These are phyloP conservation scores for Jasminum sambac DNA, from an alignment of 257 asterid species.

Conservation along the genomic window DNA sequence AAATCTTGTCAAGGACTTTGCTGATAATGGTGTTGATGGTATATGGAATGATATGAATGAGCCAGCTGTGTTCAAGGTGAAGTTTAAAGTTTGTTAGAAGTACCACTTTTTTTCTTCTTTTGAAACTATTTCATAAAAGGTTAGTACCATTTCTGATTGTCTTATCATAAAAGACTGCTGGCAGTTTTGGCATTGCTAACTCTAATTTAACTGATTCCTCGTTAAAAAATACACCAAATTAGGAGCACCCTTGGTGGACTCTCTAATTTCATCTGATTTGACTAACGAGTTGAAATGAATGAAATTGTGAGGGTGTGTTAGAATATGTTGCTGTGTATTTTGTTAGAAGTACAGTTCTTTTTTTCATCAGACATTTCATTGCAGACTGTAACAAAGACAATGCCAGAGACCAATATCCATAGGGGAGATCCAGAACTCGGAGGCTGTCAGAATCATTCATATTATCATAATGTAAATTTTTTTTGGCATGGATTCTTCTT, in stretches of 20 bases:
- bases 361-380: conserved; percentile 26
- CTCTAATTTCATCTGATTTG: too few species aligned
- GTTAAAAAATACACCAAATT: too few species aligned
- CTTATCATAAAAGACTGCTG: too few species aligned
- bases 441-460: conserved; percentile 71
- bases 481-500: conserved; percentile 16
- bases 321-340: background rate
- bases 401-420: conserved; percentile 95
- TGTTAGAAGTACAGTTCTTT: conserved; percentile 18
- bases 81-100: conserved; percentile 18
- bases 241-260: too few species aligned
- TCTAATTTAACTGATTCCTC: too few species aligned
- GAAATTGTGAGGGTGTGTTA: too few species aligned
- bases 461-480: conserved; percentile 92
- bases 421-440: conserved; percentile 89
- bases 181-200: too few species aligned
- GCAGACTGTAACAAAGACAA: conserved; percentile 93
- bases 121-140: too few species aligned
- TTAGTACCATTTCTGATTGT: too few species aligned
- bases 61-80: conserved; percentile 96
- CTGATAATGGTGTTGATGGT: conserved; percentile 88
- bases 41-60: conserved; percentile 99
- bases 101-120: too few species aligned
- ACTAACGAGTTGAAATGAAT: too few species aligned
- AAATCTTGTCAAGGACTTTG: conserved; percentile 73